Conservation (phyloP, 305 asterid genomes). For the Stenogyne calaminthoides region DNA sequence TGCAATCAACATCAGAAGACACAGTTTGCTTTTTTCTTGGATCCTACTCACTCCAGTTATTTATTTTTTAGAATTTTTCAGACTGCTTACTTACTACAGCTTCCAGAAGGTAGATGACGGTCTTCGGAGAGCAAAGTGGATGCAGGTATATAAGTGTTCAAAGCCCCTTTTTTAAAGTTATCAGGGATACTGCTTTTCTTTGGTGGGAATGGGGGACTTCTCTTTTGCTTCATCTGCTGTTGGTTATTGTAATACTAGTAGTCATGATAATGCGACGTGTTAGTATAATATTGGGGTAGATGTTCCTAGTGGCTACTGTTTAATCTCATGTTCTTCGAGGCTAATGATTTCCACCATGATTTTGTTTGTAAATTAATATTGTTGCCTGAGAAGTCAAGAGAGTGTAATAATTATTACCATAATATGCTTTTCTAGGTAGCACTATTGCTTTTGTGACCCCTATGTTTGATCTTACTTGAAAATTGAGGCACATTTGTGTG, state of each 20-base stretch:
- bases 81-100: not conserved
- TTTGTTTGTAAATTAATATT: conserved; percentile 18
- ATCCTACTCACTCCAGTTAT: conserved; percentile 21
- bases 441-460: not conserved
- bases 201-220: conserved; percentile 40
- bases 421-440: conserved; percentile 4
- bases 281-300: conserved; percentile 23
- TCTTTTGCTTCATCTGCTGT: conserved; percentile 36
- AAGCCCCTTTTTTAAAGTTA: conserved; percentile 28
- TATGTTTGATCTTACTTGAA: not conserved
- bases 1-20: conserved; percentile 45
- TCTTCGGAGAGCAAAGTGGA: conserved; percentile 31
- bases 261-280: conserved; percentile 22
- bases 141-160: conserved; percentile 21
- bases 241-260: conserved; percentile 30
- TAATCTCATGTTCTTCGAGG: conserved; percentile 3
- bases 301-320: conserved; percentile 28
- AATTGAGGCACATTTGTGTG: no score
- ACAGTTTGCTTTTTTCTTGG: conserved; percentile 26
- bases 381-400: conserved; percentile 10
- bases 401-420: not conserved
- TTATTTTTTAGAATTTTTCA: conserved; percentile 12
- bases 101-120: conserved; percentile 31
- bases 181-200: conserved; percentile 22
- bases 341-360: conserved; percentile 20